phyloP scores from a whole-genome alignment of 371 early-diverging fungal species.

The Aphelidium insulamus region DNA sequence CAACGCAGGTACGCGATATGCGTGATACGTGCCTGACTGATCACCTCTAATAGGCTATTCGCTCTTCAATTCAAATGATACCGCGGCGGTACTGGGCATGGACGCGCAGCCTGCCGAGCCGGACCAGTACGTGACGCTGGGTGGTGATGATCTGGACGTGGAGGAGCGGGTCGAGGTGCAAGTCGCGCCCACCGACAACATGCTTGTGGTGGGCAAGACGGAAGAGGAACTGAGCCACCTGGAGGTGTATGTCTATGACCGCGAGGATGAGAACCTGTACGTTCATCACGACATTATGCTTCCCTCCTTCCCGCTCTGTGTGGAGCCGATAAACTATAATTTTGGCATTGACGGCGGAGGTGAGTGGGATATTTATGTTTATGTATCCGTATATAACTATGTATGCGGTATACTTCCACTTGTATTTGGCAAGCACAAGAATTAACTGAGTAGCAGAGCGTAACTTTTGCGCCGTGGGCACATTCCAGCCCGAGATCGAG shows the following conservation, averaged over 20 bases:
- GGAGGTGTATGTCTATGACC: conserved; percentile 71
- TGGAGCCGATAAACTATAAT: conserved; percentile 71
- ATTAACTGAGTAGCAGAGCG: conserved; percentile 5
- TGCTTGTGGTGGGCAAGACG: conserved; percentile 73
- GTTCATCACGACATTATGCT: conserved; percentile 94
- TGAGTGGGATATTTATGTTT: too few species aligned
- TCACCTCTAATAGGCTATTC: too few species aligned
- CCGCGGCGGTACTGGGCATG: too few species aligned
- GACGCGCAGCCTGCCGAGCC: too few species aligned
- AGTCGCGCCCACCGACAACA: conserved; percentile 54
- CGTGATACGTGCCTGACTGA: too few species aligned
- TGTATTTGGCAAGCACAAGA: neutral
- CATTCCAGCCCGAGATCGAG: conserved; percentile 88
- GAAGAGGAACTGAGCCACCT: conserved; percentile 86
- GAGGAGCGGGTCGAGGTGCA: conserved; percentile 58
- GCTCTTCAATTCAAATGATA: too few species aligned
- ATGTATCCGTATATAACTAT: too few species aligned
- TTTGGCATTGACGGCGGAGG: too few species aligned
- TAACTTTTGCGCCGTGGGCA: conserved; percentile 83
- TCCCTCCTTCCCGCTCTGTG: conserved; percentile 82
- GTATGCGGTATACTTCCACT: too few species aligned
- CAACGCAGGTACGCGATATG: conserved; percentile 4
- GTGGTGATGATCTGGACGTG: conserved; percentile 32
- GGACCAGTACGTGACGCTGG: conserved; percentile 40
- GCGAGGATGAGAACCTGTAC: conserved; percentile 65